phyloP scores from a whole-genome alignment of 441 rosid genomes.

The Populus hybrid region DNA sequence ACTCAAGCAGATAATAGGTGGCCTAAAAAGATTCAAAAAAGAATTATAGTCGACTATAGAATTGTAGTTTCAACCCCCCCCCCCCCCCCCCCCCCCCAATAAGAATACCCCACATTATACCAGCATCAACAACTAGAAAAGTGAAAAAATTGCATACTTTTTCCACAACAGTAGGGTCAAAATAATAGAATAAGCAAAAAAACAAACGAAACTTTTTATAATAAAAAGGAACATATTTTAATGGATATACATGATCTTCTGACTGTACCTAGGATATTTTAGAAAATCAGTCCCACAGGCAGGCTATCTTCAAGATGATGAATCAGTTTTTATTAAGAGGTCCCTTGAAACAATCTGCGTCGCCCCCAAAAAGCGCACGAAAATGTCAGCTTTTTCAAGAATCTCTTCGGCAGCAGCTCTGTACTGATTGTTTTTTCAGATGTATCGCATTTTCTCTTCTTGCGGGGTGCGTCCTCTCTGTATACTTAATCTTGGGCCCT shows the following conservation, averaged over 20 bases:
- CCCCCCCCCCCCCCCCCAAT: too few species aligned
- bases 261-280: neutral
- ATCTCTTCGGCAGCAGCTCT: conserved; percentile 74
- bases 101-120: neutral
- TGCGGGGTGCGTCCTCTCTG: conserved; percentile 40
- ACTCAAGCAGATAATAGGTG: neutral
- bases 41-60: neutral
- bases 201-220: neutral
- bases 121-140: neutral
- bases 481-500: conserved; percentile 43
- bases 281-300: conserved; percentile 31
- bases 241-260: neutral
- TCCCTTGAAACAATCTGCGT: conserved; percentile 56
- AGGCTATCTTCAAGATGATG: conserved; percentile 47
- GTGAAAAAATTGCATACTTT: neutral
- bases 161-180: neutral
- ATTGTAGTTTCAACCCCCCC: too few species aligned
- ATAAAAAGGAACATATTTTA: neutral
- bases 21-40: neutral
- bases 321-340: conserved; percentile 47
- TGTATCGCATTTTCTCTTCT: conserved; percentile 74
- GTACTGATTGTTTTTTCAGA: conserved; percentile 54
- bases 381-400: conserved; percentile 92
- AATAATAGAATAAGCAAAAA: neutral
- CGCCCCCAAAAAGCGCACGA: conserved; percentile 66